Evolutionary conservation across 78 protist genomes (phyloP).

Genomic region (Chrysochromulina parva): DNA sequence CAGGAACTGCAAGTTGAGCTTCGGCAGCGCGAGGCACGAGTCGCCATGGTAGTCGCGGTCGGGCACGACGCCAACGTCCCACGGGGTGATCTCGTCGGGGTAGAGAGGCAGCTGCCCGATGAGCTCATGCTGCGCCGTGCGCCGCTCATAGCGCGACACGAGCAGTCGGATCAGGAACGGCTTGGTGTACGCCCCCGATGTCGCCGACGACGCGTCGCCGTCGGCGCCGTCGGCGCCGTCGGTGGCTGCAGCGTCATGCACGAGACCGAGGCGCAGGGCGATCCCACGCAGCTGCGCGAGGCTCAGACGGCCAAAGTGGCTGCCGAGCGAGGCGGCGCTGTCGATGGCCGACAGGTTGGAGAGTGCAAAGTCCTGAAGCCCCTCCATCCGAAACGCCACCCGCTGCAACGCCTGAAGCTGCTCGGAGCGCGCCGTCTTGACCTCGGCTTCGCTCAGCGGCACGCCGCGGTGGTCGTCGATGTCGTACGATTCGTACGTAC

Average conservation of each 20-base stretch:
- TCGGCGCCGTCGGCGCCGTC: neutral
- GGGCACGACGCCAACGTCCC: constrained; percentile 51
- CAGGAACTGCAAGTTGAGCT: constrained; percentile 90
- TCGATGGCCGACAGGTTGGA: constrained; percentile 60
- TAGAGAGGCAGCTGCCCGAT: constrained; percentile 38
- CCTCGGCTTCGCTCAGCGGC: constrained; percentile 68
- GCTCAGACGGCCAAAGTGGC: neutral
- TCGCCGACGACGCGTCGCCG: neutral
- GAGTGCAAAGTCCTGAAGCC: constrained; percentile 55
- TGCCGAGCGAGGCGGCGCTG: neutral
- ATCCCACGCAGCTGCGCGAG: neutral
- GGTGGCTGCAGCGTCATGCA: neutral
- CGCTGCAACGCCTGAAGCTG: constrained; percentile 66
- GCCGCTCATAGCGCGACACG: constrained; percentile 22
- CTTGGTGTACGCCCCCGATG: neutral
- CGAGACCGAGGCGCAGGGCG: neutral
- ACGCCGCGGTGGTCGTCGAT: constrained; percentile 63
- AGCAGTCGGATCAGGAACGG: neutral
- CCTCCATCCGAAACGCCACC: constrained; percentile 35
- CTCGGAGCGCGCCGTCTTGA: constrained; percentile 55
- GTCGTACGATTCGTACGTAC: constrained; percentile 61
- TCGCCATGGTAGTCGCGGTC: neutral
- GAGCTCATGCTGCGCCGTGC: constrained; percentile 57
- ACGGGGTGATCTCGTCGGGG: constrained; percentile 34
- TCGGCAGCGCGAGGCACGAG: constrained; percentile 34